These are phyloP conservation scores for Hymenoscyphus fructigenus DNA, from an alignment of 2,329 filamentous ascomycete genomes.

Conservation along the genomic window DNA sequence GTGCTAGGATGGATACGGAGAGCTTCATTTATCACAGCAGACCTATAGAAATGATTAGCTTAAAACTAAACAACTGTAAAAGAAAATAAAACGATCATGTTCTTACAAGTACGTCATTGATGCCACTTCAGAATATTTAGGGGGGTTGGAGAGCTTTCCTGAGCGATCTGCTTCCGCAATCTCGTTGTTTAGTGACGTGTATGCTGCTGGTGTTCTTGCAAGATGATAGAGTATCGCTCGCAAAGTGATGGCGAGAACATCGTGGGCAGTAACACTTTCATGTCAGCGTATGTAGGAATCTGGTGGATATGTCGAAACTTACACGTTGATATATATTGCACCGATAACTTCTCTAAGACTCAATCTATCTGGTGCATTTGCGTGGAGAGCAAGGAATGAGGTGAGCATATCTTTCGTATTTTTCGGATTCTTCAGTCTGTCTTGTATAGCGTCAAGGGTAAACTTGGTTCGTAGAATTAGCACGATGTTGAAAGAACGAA, in stretches of 20 bases:
- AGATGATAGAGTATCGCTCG: constrained; percentile 45
- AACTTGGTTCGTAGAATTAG: not conserved
- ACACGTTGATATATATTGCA: constrained; percentile 4
- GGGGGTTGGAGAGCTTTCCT: not conserved
- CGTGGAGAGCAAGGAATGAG: not conserved
- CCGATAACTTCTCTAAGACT: not conserved
- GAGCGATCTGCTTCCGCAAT: not conserved
- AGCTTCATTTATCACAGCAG: constrained; percentile 47
- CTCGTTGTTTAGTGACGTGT: constrained; percentile 25
- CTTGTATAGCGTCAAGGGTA: not conserved
- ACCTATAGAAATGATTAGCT: not conserved
- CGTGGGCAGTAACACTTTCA: constrained; percentile 32
- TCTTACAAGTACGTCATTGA: not conserved
- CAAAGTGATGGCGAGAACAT: constrained; percentile 48
- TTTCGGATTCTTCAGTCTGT: not conserved
- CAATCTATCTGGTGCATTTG: constrained; percentile 2
- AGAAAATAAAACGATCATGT: not conserved
- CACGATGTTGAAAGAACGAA: not conserved
- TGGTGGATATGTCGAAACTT: not conserved
- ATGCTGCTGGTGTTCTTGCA: constrained; percentile 32
- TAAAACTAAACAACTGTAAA: not conserved
- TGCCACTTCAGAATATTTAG: not conserved
- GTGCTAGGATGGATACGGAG: constrained; percentile 46
- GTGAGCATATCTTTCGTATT: constrained; percentile 15
- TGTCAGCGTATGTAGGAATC: not conserved